Percentiles rank a stretch among this genome's conserved stretches.
Evolutionary conservation across 2,329 filamentous ascomycete genomes (phyloP).

Genomic region (Microdochium nivale): DNA sequence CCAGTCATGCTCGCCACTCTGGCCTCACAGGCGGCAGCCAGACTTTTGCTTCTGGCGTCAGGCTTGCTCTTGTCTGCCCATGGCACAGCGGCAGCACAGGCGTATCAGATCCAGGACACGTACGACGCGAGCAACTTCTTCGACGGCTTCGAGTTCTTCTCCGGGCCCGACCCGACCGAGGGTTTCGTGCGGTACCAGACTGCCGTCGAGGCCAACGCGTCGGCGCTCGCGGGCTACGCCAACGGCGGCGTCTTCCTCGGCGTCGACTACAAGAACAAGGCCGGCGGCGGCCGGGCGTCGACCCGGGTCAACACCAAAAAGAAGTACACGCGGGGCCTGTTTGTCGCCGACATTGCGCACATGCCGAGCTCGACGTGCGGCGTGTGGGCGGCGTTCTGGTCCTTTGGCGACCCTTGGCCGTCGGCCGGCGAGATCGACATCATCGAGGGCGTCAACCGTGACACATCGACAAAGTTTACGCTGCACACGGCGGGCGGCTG

Average conservation of each 20-base stretch:
- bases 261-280: constrained; percentile 52
- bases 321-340: constrained; percentile 59
- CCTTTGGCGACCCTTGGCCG: constrained; percentile 63
- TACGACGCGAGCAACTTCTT: constrained; percentile 50
- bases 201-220: constrained; percentile 45
- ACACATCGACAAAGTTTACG: constrained; percentile 51
- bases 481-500: constrained; percentile 60
- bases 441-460: constrained; percentile 66
- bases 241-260: constrained; percentile 57
- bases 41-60: background rate
- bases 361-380: constrained; percentile 68
- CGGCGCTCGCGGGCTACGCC: constrained; percentile 48
- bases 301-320: constrained; percentile 62
- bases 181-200: constrained; percentile 67
- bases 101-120: constrained; percentile 36
- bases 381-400: constrained; percentile 69
- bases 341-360: constrained; percentile 65
- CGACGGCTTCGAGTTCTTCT: constrained; percentile 46
- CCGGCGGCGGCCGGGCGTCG: constrained; percentile 54
- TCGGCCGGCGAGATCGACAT: constrained; percentile 68
- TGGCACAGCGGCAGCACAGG: background rate
- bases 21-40: no score
- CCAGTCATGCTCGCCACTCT: no score
- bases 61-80: background rate
- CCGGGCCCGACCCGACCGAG: constrained; percentile 56